Evolutionary conservation across 768 basidiomycete genomes (phyloP), one percentile per base, ranked within the genome.

Genomic region (Xanthoconium purpureum): DNA sequence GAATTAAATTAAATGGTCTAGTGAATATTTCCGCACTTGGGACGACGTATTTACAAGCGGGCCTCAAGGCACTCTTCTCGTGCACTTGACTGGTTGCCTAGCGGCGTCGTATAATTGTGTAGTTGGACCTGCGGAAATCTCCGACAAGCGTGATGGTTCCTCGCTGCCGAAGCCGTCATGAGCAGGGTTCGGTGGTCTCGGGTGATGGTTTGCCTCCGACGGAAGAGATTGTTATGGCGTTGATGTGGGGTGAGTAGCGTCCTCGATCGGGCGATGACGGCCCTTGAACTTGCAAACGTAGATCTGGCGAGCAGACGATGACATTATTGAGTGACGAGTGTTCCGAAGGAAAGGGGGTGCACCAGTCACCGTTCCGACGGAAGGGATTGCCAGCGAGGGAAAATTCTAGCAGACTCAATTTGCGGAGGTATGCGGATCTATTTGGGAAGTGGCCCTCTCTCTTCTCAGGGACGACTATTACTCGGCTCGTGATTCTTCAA

Each of bases 331-430:
- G 40, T 5, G 5, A 32, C 10, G 14, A 24, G 13, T 39, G 24
- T 28, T 39, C 47, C 43, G 37, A 24, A 18, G 47, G n/a, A 28
- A 47, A 18, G 11, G 40, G 39, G 20, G 30, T 1, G 11, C 20
- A 9, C n/a, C 28, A 13, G 18, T 35, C 15, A 43, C n/a, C 28
- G 45, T 56, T 66, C 63, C 60, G 63, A 64, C 63, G 63, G 63
- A 37, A 49, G 45, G 24, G 24, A 24, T 32, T 10, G 11, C 42
- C 13, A 43, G 29, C 6, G 24, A 47, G 37, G 30, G 36, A 45
- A 44, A 44, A 15, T 12, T 24, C 14, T 37, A 13, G 3, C 9
- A 5, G 7, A 42, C 11, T 35, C 17, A 52, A n/a, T 17, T 43
- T 52, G 44, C 24, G 24, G 13, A 40, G 20, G 11, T 37, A 36